A percentile compares a stretch with the other conserved stretches of the same genome.
phyloP scores from a whole-genome alignment of 257 asterid genomes.

The Solanum dulcamara region DNA sequence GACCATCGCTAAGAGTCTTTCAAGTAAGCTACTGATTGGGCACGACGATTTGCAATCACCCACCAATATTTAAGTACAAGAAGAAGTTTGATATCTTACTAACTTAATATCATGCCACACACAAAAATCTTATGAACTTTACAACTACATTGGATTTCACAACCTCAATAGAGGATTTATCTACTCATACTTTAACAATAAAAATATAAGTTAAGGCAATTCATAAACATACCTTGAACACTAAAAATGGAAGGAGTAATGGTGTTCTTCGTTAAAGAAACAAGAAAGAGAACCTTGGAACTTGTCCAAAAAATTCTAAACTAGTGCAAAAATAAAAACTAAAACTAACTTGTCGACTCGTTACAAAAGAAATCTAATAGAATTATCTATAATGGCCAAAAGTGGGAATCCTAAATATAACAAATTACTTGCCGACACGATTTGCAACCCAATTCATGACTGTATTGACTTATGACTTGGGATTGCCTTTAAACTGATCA shows the following conservation, averaged over 20 bases:
- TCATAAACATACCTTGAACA: background rate
- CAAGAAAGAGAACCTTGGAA: background rate
- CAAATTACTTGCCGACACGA: too few relatives aligned
- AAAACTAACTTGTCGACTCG: background rate
- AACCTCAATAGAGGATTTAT: background rate
- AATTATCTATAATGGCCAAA: too few relatives aligned
- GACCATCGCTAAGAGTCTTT: too few relatives aligned
- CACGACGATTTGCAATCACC: background rate
- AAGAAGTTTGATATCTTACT: background rate
- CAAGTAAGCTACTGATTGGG: too few relatives aligned
- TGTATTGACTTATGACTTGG: too few relatives aligned
- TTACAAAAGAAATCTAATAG: background rate
- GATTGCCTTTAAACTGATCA: too few relatives aligned
- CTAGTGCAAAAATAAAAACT: background rate
- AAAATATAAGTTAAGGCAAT: background rate
- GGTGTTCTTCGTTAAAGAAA: background rate
- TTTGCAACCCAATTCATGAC: too few relatives aligned
- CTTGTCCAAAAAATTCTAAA: background rate
- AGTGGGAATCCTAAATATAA: too few relatives aligned
- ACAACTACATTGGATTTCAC: background rate
- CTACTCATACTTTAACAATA: background rate
- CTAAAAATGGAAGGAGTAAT: background rate
- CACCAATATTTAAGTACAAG: background rate
- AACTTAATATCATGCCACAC: background rate
- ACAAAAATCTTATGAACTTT: background rate